Base-by-base conservation (phyloP, 1,284 basidiomycete genomes). In the Neolentinus lepideus region DNA sequence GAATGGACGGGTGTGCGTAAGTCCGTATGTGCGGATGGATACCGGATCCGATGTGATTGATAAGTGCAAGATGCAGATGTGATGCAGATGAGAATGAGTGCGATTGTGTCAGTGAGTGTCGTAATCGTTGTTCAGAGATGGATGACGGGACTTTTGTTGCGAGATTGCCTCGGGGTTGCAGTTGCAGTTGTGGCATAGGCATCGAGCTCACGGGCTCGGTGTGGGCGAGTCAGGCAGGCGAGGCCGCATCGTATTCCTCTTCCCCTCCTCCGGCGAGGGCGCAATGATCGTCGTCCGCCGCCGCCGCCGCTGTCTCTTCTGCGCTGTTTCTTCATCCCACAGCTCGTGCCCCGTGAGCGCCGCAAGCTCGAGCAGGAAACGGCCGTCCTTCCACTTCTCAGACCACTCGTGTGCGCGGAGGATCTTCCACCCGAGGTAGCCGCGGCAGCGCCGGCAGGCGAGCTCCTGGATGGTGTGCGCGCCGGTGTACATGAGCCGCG, bases 371-470 rank as follows among this genome's bases (percentile, higher is more conserved):
- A 85, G 72, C 35, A 84, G 68, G 62, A 68, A 80, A 53, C 73
- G 66, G 9, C 79, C 78, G 62, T 83, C 81, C 66, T 85, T 85
- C 83, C 83, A 85, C 48, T 72, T 71, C 67, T 85, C 83, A 3
- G 78, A 68, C 47, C 64, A 63, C 57, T 84, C 81, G 63, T 80
- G 76, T 1, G 81, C 83, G 51, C 76, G 76, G 6, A 80, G 69
- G 56, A 85, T 81, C 64, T 79, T 78, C 79, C 80, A 84, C n/a
- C 83, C 83, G 38, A 85, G 71, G 61, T 80, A 80, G 19, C 71
- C 59, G 26, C 70, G 67, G 62, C 81, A 84, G 3, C 67, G 66
- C 12, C 68, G 64, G 64, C 81, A 84, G 24, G 70, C 69, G 25
- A 79, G 71, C 64, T 81, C 77, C 63, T 79, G 76, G 69, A 83